Evolutionary conservation across 306 rosid genomes (phyloP).

Genomic region (Inga leiocalycina): DNA sequence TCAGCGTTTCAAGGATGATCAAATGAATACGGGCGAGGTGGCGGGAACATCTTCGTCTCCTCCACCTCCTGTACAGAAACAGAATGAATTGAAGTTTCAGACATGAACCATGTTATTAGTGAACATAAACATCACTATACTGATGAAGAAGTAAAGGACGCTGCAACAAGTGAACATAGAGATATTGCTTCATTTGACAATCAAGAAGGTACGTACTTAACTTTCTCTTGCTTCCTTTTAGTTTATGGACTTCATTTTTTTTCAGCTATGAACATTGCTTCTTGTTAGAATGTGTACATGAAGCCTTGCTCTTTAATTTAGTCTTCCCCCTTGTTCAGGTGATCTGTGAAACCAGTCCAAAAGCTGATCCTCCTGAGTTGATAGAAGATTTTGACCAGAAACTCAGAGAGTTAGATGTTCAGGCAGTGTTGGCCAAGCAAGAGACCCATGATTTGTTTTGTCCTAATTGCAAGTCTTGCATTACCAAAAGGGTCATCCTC

Average conservation of each 20-base stretch:
- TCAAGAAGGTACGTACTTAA: constrained; percentile 37
- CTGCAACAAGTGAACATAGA: constrained; percentile 32
- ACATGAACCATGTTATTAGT: not conserved
- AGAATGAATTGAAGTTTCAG: constrained; percentile 29
- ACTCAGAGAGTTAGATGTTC: constrained; percentile 46
- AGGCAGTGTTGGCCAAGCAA: constrained; percentile 53
- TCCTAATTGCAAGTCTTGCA: constrained; percentile 56
- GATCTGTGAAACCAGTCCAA: constrained; percentile 11
- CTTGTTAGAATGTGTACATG: not conserved
- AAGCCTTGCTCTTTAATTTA: not conserved
- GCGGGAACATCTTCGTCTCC: constrained; percentile 10
- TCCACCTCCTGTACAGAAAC: constrained; percentile 28
- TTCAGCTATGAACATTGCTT: not conserved
- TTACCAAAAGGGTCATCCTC: constrained; percentile 55
- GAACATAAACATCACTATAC: not conserved
- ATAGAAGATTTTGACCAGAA: constrained; percentile 34
- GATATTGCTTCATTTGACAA: constrained; percentile 43
- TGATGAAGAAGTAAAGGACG: constrained; percentile 5
- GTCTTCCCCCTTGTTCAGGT: constrained; percentile 3
- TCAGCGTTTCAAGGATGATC: constrained; percentile 10
- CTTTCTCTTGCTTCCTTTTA: constrained; percentile 13
- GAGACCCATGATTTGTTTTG: constrained; percentile 60
- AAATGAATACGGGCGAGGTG: not conserved
- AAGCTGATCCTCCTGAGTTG: constrained; percentile 28
- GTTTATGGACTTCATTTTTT: not conserved